Evolutionary conservation across 2,329 filamentous ascomycete genomes (phyloP).

Genomic region (Calonectria naviculata): DNA sequence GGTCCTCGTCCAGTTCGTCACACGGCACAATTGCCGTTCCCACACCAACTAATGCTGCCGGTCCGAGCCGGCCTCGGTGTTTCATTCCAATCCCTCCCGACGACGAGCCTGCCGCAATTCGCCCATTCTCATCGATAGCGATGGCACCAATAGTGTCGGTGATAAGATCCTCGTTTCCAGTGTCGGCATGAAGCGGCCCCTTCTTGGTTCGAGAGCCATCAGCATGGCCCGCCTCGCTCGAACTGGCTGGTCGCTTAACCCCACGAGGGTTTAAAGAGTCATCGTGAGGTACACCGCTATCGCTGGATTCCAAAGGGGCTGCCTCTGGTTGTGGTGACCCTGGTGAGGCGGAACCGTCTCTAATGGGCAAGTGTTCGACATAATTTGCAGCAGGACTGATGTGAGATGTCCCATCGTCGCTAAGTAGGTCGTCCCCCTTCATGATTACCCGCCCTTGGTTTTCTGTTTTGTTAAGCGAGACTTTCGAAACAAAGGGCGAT

Average conservation of each 20-base stretch:
- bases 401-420: constrained; percentile 5
- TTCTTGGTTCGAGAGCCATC: constrained; percentile 26
- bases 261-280: constrained; percentile 39
- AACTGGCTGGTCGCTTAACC: constrained; percentile 48
- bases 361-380: constrained; percentile 17
- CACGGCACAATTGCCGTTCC: constrained; percentile 90
- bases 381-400: constrained; percentile 12
- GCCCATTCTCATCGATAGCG: constrained; percentile 85
- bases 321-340: constrained; percentile 10
- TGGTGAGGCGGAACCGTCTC: constrained; percentile 32
- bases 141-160: constrained; percentile 98
- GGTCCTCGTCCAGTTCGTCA: constrained; percentile 75
- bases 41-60: constrained; percentile 91
- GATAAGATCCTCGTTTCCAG: constrained; percentile 69
- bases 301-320: neutral
- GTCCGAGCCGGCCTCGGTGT: constrained; percentile 89
- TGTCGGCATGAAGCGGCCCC: constrained; percentile 31
- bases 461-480: constrained; percentile 18
- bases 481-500: constrained; percentile 20
- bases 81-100: constrained; percentile 99
- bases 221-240: constrained; percentile 23
- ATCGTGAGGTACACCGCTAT: constrained; percentile 15
- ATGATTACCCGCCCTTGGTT: constrained; percentile 1
- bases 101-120: constrained; percentile 93
- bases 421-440: constrained; percentile 12